A percentile compares a stretch with the other conserved stretches of the same genome.
Evolutionary conservation across 2,329 filamentous ascomycete genomes (phyloP).

Genomic region (Pyrenochaeta sp.): DNA sequence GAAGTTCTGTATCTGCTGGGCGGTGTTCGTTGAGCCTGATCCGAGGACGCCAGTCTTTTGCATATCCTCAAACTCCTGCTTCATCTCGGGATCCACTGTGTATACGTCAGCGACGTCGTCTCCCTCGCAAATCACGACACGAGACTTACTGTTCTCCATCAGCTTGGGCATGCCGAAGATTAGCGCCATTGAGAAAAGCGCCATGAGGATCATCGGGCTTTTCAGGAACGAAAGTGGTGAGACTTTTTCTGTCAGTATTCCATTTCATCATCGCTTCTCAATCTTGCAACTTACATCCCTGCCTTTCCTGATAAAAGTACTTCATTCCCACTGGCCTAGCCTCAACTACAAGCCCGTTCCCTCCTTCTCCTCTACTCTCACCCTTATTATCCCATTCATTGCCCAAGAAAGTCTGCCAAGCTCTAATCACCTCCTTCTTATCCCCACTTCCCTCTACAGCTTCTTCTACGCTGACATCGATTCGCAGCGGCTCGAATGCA

Average conservation of each 20-base stretch:
- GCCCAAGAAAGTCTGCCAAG: constrained; percentile 86
- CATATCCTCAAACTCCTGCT: constrained; percentile 89
- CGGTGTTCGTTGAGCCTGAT: constrained; percentile 47
- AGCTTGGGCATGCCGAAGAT: constrained; percentile 95
- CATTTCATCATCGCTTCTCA: not conserved
- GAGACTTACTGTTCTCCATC: constrained; percentile 86
- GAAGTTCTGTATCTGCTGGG: constrained; percentile 67
- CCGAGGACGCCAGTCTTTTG: constrained; percentile 77
- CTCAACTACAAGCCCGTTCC: constrained; percentile 63
- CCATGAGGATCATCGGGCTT: constrained; percentile 97
- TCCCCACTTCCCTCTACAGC: constrained; percentile 39
- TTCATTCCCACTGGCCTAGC: constrained; percentile 70
- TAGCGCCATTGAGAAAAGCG: constrained; percentile 79
- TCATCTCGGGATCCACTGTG: constrained; percentile 94
- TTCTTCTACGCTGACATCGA: constrained; percentile 68
- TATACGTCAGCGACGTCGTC: constrained; percentile 11
- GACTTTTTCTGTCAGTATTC: constrained; percentile 60
- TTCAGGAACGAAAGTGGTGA: constrained; percentile 84
- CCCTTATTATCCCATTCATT: constrained; percentile 92
- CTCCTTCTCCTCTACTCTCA: constrained; percentile 61
- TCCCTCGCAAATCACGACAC: not conserved
- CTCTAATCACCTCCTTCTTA: constrained; percentile 60
- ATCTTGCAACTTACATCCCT: constrained; percentile 69
- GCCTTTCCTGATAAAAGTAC: constrained; percentile 79
- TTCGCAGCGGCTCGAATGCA: constrained; percentile 78